phyloP scores from a whole-genome alignment of 768 basidiomycete genomes.

The Mycena kentingensis region DNA sequence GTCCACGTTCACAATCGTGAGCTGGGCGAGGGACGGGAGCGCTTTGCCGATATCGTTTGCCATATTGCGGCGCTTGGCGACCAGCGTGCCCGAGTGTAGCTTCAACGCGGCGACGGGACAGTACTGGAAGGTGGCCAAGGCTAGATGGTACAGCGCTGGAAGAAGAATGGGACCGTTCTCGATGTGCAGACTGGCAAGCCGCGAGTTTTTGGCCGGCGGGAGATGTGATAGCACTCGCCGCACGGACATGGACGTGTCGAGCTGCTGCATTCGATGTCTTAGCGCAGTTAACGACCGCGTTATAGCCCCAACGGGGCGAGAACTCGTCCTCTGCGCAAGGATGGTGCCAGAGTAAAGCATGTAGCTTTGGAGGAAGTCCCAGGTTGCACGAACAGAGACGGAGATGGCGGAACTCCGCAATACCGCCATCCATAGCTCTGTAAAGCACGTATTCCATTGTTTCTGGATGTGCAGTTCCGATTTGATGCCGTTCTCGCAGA shows the following conservation, averaged over 20 bases:
- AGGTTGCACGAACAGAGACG: not conserved
- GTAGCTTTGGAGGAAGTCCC: conserved; percentile 6
- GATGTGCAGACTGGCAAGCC: not conserved
- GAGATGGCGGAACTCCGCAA: not conserved
- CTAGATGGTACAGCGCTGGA: conserved; percentile 1
- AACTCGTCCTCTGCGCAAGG: too few relatives aligned
- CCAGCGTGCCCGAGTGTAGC: not conserved
- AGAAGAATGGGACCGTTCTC: not conserved
- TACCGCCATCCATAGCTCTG: not conserved
- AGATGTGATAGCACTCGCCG: not conserved
- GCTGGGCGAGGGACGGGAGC: not conserved
- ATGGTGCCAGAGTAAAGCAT: not conserved
- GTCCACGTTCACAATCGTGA: not conserved
- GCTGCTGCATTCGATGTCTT: not conserved
- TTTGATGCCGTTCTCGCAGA: not conserved
- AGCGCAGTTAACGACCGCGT: too few relatives aligned
- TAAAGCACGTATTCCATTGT: not conserved
- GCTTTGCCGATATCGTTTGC: not conserved
- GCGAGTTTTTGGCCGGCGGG: not conserved
- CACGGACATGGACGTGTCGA: not conserved
- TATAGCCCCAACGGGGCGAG: not conserved
- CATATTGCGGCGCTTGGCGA: not conserved
- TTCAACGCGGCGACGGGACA: not conserved
- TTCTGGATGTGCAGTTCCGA: not conserved
- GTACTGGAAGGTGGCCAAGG: not conserved